These are phyloP conservation scores for Phoma herbarum DNA, from an alignment of 2,329 filamentous ascomycete species.

Conservation along the genomic window DNA sequence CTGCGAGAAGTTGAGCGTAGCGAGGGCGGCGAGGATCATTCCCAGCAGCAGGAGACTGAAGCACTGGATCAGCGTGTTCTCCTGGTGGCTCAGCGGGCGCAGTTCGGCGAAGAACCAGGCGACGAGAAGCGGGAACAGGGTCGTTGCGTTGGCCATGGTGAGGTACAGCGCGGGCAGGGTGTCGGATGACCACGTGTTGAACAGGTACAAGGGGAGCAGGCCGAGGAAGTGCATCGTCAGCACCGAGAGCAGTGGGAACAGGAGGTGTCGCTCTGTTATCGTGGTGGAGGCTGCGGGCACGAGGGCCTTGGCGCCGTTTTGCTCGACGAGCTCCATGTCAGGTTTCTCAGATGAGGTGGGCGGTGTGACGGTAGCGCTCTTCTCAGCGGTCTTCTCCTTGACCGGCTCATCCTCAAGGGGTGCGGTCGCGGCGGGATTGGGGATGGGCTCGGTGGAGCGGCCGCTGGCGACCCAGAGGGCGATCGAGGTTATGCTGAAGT, in stretches of 20 bases:
- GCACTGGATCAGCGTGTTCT: constrained; percentile 82
- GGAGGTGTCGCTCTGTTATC: constrained; percentile 69
- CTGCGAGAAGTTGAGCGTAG: constrained; percentile 94
- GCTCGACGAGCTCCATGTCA: constrained; percentile 42
- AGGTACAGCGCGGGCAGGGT: constrained; percentile 39
- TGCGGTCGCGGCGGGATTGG: constrained; percentile 40
- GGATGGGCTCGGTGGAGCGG: constrained; percentile 29
- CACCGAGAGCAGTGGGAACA: constrained; percentile 78
- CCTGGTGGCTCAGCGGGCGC: constrained; percentile 67
- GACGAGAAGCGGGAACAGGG: constrained; percentile 44
- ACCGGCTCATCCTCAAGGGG: constrained; percentile 45
- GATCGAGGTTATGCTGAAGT: constrained; percentile 95
- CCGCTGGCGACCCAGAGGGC: constrained; percentile 93
- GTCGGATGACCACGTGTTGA: constrained; percentile 74
- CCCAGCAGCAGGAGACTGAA: constrained; percentile 93
- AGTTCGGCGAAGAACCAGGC: constrained; percentile 46
- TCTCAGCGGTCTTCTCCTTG: not conserved
- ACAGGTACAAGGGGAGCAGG: constrained; percentile 82
- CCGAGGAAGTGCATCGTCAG: constrained; percentile 77
- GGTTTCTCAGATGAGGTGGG: constrained; percentile 9
- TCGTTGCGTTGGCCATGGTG: constrained; percentile 45
- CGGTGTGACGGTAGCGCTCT: constrained; percentile 46
- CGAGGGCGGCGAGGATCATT: constrained; percentile 89
- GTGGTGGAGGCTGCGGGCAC: constrained; percentile 51
- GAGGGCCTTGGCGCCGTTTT: constrained; percentile 48